Percentiles rank a stretch among this genome's conserved stretches.
These are phyloP conservation scores for Rhynchosporium agropyri DNA, from an alignment of 2,329 filamentous ascomycete genomes.

Conservation along the genomic window DNA sequence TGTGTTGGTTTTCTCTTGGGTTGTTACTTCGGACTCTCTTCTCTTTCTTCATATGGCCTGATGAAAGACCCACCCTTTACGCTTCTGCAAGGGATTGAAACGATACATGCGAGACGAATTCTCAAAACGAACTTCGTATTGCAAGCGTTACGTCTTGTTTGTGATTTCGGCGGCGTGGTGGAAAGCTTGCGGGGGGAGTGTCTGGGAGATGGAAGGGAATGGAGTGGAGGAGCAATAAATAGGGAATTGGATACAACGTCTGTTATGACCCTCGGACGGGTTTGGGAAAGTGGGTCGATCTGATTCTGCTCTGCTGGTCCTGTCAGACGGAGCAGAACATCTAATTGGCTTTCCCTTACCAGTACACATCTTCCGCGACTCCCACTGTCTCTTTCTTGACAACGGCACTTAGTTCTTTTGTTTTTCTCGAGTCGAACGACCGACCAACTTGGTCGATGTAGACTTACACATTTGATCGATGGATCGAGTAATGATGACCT, in stretches of 20 bases:
- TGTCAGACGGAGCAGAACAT: not conserved
- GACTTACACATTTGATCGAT: slow-evolving; percentile 36
- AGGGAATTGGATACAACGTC: slow-evolving; percentile 29
- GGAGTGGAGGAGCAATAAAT: not conserved
- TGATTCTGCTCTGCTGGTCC: no score
- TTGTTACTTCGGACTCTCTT: not conserved
- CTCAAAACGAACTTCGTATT: slow-evolving; percentile 38
- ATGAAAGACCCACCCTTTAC: slow-evolving; percentile 27
- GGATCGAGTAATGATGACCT: slow-evolving; percentile 42
- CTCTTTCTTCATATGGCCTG: slow-evolving; percentile 26
- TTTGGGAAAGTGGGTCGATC: not conserved
- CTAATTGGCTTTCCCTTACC: not conserved
- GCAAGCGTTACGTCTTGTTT: slow-evolving; percentile 25
- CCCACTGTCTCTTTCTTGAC: not conserved
- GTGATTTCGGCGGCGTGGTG: not conserved
- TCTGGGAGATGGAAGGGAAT: not conserved
- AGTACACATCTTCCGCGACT: not conserved
- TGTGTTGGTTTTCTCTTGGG: not conserved
- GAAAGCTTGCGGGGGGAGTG: slow-evolving; percentile 15
- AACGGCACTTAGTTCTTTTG: not conserved
- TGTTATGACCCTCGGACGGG: slow-evolving; percentile 41
- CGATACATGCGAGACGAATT: slow-evolving; percentile 7
- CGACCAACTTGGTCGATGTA: not conserved
- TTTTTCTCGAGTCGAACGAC: slow-evolving; percentile 34
- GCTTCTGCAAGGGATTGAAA: slow-evolving; percentile 28